Evolutionary conservation across 805 yeast genomes (phyloP), one percentile per base, ranked within the genome.

Genomic region (Ogataea thermomethanolica): DNA sequence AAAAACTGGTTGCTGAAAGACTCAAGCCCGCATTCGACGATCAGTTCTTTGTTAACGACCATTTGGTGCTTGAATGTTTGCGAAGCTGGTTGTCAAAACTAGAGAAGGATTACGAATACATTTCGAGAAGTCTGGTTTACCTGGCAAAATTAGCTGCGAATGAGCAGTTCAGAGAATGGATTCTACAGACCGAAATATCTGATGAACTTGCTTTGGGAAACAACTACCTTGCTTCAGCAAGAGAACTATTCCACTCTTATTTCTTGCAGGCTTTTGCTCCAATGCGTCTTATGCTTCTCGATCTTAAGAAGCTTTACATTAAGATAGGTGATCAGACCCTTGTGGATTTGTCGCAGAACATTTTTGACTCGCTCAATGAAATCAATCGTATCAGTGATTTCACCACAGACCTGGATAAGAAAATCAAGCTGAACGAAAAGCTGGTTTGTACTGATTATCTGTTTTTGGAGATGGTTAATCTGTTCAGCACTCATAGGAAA

Each of bases 221-320:
- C 37, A 46, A 51, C 29, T 52, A 52, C 27, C 51, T 62, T 9
- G 56, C 58, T 3, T 42, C 56, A 3, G 58, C 60, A 8, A 48
- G 48, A 28, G 61, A 59, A 33, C 39, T 61, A 13, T 61, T 60
- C 39, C 49, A 49, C 22, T 56, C 63, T 4, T 61, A 61, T 30
- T 55, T 60, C 33, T 33, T 61, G 8, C 58, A 55, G 34, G 45
- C 58, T 3, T 59, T 61, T 38, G 59, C 65, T 5, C 57, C 64
- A 4, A 43, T 61, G 17, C 47, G 56, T 24, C 42, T 57, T 14
- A 42, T 59, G 37, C 53, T 54, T 11, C 40, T 35, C 25, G 54
- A 58, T 25, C 34, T 61, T 25, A 46, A 43, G 11, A 50, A 50
- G n/a, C 36, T 49, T 7, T 60, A 60, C 38, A 40, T 37, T 17